Base-by-base conservation (phyloP, 768 basidiomycete species). In the Sarcodon aspratus region DNA sequence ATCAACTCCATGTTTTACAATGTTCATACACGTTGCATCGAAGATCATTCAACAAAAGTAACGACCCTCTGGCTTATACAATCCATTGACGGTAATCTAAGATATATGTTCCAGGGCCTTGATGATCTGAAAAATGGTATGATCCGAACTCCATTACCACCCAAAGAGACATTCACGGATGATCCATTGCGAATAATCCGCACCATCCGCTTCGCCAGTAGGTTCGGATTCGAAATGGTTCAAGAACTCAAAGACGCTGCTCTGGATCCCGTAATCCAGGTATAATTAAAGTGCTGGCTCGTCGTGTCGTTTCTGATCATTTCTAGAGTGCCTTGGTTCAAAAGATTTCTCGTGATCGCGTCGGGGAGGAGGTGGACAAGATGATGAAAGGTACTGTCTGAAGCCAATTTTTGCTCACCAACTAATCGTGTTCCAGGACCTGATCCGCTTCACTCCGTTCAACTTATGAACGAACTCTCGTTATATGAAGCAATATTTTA, bases 1-100 rank as follows among this genome's bases (percentile, higher is more conserved):
- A 96, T 99, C 63, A 99, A 99, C 60, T 71, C 95, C 0, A 69
- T 99, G 7, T 98, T 98, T 67, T 98, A 94, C 68, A 98, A 99
- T 55, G 77, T 99, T 1, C 92, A 96, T 58, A 82, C 84, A 1
- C 76, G 80, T 11, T 55, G 67, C 3, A 83, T 99, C 2, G 96
- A 99, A 60, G 96, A 99, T 61, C 75, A 75, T 57, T 95, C 92
- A 1, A 75, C 72, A 56, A 84, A 81, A 75, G 90, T 84, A 59
- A 32, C 27, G 4, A 49, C 31, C 9, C 9, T 38, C 12, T 38
- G 27, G 17, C 15, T 38, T 31, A 12, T 33, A 35, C 21, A 21
- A 17, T 46, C 44, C 38, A 33, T 31, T 55, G 15, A 57, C 15
- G 35, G 33, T 47, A 32, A 44, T 40, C 44, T 54, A 55, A 53